Percentiles rank a stretch among this genome's conserved stretches.
phyloP scores from a whole-genome alignment of 139 green algal genomes.

The Chlorella sp. region DNA sequence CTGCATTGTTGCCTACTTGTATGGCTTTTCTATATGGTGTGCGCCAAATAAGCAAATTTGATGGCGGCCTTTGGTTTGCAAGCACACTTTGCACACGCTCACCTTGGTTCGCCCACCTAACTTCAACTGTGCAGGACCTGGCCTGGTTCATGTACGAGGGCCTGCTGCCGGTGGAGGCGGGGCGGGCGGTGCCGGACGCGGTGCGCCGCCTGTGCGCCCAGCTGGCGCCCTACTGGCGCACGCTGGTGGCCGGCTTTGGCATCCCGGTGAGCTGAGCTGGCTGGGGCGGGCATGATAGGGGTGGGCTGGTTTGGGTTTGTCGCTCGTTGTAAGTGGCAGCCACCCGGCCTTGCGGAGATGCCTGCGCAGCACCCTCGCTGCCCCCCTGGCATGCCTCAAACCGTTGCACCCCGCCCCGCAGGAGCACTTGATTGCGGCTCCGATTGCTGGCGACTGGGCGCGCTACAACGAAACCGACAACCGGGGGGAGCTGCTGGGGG shows the following conservation, averaged over 20 bases:
- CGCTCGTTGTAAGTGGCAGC: no score
- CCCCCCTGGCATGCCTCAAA: no score
- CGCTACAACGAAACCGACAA: conserved; percentile 79
- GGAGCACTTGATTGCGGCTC: conserved; percentile 82
- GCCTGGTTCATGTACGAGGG: conserved; percentile 77
- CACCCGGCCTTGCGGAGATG: no score
- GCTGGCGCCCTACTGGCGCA: conserved; percentile 52
- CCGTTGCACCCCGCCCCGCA: no score
- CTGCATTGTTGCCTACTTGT: not conserved
- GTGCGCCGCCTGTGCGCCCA: conserved; percentile 57
- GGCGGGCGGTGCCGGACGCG: conserved; percentile 39
- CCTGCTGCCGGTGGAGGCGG: conserved; percentile 60
- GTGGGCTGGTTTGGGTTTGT: no score
- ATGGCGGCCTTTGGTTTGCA: no score
- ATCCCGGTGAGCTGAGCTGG: conserved; percentile 60
- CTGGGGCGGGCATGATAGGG: no score
- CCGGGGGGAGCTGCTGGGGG: conserved; percentile 56
- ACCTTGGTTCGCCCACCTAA: not conserved
- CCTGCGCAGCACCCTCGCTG: no score
- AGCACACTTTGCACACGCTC: no score
- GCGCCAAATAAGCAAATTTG: no score
- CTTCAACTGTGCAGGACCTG: conserved; percentile 53
- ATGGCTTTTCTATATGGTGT: no score
- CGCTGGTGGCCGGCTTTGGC: conserved; percentile 79
- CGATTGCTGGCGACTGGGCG: conserved; percentile 87